Evolutionary conservation across 177 flowering plant genomes (phyloP), one percentile per base, ranked within the genome.

Genomic region (Telopea speciosissima): DNA sequence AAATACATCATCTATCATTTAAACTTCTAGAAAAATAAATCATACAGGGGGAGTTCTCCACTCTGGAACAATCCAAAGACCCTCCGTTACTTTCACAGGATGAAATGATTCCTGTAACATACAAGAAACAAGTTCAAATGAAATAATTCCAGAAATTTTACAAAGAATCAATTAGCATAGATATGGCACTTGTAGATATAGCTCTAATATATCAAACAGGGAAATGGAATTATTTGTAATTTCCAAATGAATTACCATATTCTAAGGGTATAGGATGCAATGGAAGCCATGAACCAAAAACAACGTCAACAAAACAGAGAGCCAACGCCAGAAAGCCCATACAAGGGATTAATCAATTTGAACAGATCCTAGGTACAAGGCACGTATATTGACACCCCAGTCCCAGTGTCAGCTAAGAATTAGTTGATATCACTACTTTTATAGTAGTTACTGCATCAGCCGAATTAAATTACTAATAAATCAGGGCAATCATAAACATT

Each of bases 41-140:
- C 89, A 73, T 90, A 89, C 97, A 5, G 87, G 88, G 65, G 96
- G 89, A 63, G 75, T 78, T 70, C 59, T 82, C 97, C 96, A 92
- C 81, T 92, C 86, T 10, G 97, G 97, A 70, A 92, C 90, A 62
- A 90, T 82, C 97, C 96, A 92, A 70, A 90, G 79, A 66, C 85
- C 85, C 66, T 86, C 78, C 13, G 81, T 73, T n/a, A 92, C 79
- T 80, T 88, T 78, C 66, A 89, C 85, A 5, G 97, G 97, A 75
- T 76, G 73, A 82, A 92, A 92, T 68, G 91, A 87, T 76, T 90
- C 97, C 97, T 90, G 87, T 36, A 70, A 76, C 56, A 76, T 16
- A 44, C 40, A 67, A 71, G 21, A 62, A 70, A 66, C 24, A 68
- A 58, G 45, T 10, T 36, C 4, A 67, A 64, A 69, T 45, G 54